These are phyloP conservation scores for Grifola frondosa DNA, from an alignment of 1,284 basidiomycete genomes.

Conservation along the genomic window DNA sequence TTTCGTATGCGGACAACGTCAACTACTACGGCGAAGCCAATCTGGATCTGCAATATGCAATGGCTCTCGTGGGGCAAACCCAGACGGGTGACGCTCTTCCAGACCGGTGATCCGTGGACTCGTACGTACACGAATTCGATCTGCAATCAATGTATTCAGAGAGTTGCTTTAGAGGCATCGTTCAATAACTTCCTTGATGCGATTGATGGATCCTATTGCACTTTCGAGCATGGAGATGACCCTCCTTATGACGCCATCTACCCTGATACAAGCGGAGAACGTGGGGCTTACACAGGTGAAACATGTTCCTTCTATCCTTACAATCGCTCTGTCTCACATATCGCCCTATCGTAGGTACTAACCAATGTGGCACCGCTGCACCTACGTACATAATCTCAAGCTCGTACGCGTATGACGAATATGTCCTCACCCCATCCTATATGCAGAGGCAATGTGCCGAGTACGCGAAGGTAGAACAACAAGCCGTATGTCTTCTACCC, in stretches of 20 bases:
- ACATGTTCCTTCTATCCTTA: constrained; percentile 4
- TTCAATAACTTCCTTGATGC: constrained; percentile 12
- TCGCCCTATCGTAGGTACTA: constrained; percentile 21
- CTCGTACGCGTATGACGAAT: constrained; percentile 35
- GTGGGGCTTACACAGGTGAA: constrained; percentile 20
- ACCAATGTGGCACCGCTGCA: constrained; percentile 34
- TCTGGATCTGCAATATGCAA: constrained; percentile 50
- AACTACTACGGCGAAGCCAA: constrained; percentile 47
- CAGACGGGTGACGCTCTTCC: constrained; percentile 37
- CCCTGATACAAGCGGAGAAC: constrained; percentile 35
- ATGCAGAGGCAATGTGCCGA: constrained; percentile 36
- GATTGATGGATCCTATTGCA: constrained; percentile 8
- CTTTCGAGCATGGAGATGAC: constrained; percentile 8
- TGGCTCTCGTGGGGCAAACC: constrained; percentile 42
- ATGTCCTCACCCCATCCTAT: constrained; percentile 27
- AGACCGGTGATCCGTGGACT: constrained; percentile 11
- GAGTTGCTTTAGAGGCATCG: constrained; percentile 5
- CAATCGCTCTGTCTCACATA: neutral
- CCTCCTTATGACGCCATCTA: constrained; percentile 16
- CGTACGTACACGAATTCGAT: constrained; percentile 15
- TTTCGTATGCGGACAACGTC: constrained; percentile 23
- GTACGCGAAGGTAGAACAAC: constrained; percentile 39
- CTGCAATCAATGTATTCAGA: neutral
- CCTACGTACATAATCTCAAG: constrained; percentile 36
- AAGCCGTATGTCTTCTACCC: neutral